phyloP scores from a whole-genome alignment of 2,329 filamentous ascomycete genomes.

The Diplodia sapinea region DNA sequence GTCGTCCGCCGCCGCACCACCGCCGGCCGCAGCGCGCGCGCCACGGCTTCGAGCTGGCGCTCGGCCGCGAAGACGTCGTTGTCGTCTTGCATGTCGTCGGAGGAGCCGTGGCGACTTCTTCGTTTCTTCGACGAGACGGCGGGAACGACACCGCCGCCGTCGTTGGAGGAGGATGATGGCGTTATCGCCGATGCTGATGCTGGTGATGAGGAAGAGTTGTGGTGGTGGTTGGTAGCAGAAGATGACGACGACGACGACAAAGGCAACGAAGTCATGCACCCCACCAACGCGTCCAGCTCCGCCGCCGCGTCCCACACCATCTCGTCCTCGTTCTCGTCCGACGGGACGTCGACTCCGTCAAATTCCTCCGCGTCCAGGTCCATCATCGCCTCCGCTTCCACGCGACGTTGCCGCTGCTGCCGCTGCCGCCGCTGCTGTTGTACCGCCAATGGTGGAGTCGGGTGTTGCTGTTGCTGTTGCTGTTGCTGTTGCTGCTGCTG shows the following conservation, averaged over 20 bases:
- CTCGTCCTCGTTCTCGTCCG: constrained; percentile 49
- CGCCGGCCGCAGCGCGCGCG: background rate
- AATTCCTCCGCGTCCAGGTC: constrained; percentile 20
- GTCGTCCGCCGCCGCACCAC: constrained; percentile 54
- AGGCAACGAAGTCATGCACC: constrained; percentile 49
- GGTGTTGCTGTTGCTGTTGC: no score
- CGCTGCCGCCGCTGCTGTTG: background rate
- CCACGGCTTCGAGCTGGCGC: background rate
- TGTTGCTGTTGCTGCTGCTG: constrained; percentile 2
- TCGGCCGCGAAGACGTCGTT: background rate
- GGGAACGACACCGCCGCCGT: no score
- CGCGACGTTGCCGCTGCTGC: background rate
- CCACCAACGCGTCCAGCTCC: constrained; percentile 56
- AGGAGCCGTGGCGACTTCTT: background rate
- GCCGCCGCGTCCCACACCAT: constrained; percentile 58
- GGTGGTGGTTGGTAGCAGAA: no score
- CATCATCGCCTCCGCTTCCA: background rate
- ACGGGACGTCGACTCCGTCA: constrained; percentile 26
- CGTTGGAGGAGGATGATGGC: no score
- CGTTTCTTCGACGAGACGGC: background rate
- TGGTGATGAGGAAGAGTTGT: background rate
- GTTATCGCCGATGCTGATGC: background rate
- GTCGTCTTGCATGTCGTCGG: background rate
- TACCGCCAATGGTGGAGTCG: constrained; percentile 10
- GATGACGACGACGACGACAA: constrained; percentile 30